Base-by-base conservation (phyloP, 768 basidiomycete species). In the Galerina marginata region DNA sequence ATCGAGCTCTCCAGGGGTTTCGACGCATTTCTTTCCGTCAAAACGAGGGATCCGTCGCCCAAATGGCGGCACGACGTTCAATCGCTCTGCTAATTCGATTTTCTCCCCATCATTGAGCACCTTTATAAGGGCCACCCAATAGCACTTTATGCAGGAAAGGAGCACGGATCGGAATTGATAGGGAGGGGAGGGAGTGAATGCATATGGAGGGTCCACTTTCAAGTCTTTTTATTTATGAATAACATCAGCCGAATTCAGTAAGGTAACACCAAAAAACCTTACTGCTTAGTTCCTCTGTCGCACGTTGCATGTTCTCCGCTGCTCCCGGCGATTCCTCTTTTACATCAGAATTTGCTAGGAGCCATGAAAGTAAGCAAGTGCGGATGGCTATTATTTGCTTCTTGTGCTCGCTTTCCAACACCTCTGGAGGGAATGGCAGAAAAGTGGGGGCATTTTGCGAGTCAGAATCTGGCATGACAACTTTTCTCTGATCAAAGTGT, bases 111-210 rank as follows among this genome's bases (percentile, higher is more conserved):
- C 64, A 54, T 55, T 49, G 12, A 68, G 56, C 20, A 57, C 53
- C 44, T 57, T 56, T 25, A 71, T 42, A 20, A 71, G 56, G 10
- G 66, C 69, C 16, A 69, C 23, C 69, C 69, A 71, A 47, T 66
- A 71, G 47, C 64, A 66, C 33, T 63, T 67, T 20, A 62, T 65
- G 54, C 67, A 71, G 1, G 68, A 71, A 33, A 71, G 54, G 6
- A 71, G 58, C 25, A 66, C 58, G 1, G 63, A 60, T 20, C 62
- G 56, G 49, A 67, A 68, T 7, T 36, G 58, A 37, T 69, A 65
- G 2, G 65, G 54, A 2, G 69, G 69, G 11, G 66, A 39, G 10
- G 69, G 69, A 4, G 56, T 29, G 45, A 67, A 70, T 20, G 67
- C 67, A 39, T 63, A 68, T 14, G 65, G 60, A 38, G 60, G 45